Evolutionary conservation across 805 yeast species (phyloP).

Genomic region (Lachancea quebecensis): DNA sequence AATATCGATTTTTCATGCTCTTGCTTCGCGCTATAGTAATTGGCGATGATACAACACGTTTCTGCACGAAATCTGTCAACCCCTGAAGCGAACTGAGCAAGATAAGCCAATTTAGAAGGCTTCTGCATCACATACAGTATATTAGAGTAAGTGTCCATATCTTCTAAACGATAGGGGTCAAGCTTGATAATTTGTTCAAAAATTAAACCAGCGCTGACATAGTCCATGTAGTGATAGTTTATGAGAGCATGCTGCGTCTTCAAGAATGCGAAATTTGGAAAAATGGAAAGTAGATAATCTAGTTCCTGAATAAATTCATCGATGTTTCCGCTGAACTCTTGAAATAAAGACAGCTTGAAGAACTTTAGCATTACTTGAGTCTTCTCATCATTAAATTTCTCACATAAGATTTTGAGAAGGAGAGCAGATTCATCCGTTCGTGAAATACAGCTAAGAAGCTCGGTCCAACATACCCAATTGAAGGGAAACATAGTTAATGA

Average conservation of each 20-base stretch:
- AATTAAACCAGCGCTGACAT: constrained; percentile 65
- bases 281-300: constrained; percentile 41
- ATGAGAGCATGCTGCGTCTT: constrained; percentile 78
- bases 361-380: constrained; percentile 39
- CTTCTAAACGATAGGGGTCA: constrained; percentile 87
- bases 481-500: constrained; percentile 67
- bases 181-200: constrained; percentile 66
- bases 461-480: constrained; percentile 94
- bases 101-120: constrained; percentile 68
- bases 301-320: constrained; percentile 46
- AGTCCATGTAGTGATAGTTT: constrained; percentile 79
- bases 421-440: constrained; percentile 53
- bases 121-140: constrained; percentile 91
- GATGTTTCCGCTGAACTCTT: constrained; percentile 72
- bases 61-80: constrained; percentile 88
- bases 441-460: constrained; percentile 54
- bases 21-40: constrained; percentile 82
- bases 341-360: constrained; percentile 61
- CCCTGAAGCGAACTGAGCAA: constrained; percentile 79
- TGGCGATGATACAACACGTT: constrained; percentile 90
- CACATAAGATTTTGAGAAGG: constrained; percentile 35
- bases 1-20: constrained; percentile 93
- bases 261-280: constrained; percentile 70
- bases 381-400: constrained; percentile 15
- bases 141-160: constrained; percentile 89